Evolutionary conservation across 2,329 filamentous ascomycete species (phyloP).

Genomic region (Diaporthe citriasiana): DNA sequence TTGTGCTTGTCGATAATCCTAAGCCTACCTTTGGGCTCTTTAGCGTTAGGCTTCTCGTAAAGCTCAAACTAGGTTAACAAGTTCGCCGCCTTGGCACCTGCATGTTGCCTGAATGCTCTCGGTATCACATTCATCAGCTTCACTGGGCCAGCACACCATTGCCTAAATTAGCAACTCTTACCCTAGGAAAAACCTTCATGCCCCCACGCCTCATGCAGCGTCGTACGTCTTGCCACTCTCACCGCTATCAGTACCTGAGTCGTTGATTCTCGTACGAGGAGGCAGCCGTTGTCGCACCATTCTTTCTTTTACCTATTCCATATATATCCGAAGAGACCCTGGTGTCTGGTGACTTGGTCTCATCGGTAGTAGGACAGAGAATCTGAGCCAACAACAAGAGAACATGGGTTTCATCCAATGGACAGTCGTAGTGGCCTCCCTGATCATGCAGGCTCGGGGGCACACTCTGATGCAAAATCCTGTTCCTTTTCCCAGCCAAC

Average conservation of each 20-base stretch:
- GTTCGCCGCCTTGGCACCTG: neutral
- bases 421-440: neutral
- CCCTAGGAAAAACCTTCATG: slow-evolving; percentile 2
- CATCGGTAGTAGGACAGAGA: too few species aligned
- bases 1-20: too few species aligned
- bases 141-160: neutral
- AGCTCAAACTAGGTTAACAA: too few species aligned
- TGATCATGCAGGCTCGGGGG: neutral
- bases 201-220: neutral
- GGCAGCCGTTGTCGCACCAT: neutral
- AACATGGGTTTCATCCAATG: slow-evolving; percentile 1
- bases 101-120: neutral
- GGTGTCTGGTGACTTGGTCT: rapidly evolving
- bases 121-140: neutral
- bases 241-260: slow-evolving; percentile 9
- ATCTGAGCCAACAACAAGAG: neutral
- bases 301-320: neutral
- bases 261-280: neutral
- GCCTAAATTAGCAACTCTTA: neutral
- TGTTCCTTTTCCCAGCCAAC: slow-evolving; percentile 7
- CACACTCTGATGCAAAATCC: slow-evolving; percentile 22
- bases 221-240: neutral
- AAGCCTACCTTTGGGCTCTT: neutral
- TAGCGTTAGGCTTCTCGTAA: neutral
- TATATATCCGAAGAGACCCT: neutral